These are phyloP conservation scores for Alternaria ventricosa DNA, from an alignment of 2,329 filamentous ascomycete species.

Conservation along the genomic window DNA sequence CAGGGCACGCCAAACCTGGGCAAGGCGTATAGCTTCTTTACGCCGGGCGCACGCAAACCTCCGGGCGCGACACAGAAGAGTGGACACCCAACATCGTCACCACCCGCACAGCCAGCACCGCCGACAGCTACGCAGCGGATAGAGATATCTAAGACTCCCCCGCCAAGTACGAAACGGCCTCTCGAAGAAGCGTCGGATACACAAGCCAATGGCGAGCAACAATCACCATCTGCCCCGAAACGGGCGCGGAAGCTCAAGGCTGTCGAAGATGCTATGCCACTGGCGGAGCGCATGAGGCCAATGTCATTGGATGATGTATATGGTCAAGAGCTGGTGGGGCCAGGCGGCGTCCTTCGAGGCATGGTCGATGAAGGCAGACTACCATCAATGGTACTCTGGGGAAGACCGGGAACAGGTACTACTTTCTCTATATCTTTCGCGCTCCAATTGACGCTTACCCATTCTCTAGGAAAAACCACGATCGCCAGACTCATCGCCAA, in stretches of 20 bases:
- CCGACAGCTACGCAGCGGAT: slow-evolving; percentile 14
- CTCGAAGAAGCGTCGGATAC: slow-evolving; percentile 27
- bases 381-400: slow-evolving; percentile 96
- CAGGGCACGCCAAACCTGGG: slow-evolving; percentile 40
- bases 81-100: slow-evolving; percentile 27
- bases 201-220: slow-evolving; percentile 25
- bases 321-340: slow-evolving; percentile 90
- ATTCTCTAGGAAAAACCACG: slow-evolving; percentile 74
- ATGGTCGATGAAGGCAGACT: slow-evolving; percentile 86
- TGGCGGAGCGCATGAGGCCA: slow-evolving; percentile 94
- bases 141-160: slow-evolving; percentile 35
- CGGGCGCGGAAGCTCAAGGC: slow-evolving; percentile 63
- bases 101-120: slow-evolving; percentile 20
- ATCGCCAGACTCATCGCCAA: slow-evolving; percentile 90
- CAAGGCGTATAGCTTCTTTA: slow-evolving; percentile 60
- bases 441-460: neutral
- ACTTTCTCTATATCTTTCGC: neutral
- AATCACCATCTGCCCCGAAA: slow-evolving; percentile 57
- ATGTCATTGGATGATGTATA: slow-evolving; percentile 82
- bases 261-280: slow-evolving; percentile 74
- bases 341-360: slow-evolving; percentile 79
- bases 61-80: slow-evolving; percentile 27
- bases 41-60: slow-evolving; percentile 56
- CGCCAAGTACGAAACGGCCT: slow-evolving; percentile 33
- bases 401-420: slow-evolving; percentile 69